These are phyloP conservation scores for Oleoguttula mirabilis DNA, from an alignment of 495 filamentous ascomycete species.

Conservation along the genomic window DNA sequence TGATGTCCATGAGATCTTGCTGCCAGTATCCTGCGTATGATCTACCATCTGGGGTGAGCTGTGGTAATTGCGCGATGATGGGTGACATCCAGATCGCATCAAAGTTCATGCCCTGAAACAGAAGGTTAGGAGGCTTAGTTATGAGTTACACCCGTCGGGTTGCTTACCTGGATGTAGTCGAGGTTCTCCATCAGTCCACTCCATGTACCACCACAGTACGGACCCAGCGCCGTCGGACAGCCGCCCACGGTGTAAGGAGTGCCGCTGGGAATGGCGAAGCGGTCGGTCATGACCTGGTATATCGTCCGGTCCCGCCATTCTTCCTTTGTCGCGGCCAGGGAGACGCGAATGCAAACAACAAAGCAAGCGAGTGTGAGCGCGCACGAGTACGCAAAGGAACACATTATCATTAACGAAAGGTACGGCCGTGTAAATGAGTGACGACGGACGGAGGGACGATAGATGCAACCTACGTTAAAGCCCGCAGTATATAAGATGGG, in stretches of 20 bases:
- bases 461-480: no score
- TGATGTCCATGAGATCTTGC: constrained; percentile 47
- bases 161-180: constrained; percentile 20
- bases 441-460: no score
- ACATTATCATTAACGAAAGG: constrained; percentile 9
- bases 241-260: not conserved
- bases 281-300: constrained; percentile 22
- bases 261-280: constrained; percentile 6
- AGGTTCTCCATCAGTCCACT: constrained; percentile 16
- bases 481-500: no score
- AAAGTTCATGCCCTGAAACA: constrained; percentile 18
- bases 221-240: constrained; percentile 5
- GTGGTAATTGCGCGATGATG: constrained; percentile 47
- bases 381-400: not conserved
- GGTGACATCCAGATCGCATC: constrained; percentile 68
- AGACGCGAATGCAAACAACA: not conserved
- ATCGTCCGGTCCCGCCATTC: constrained; percentile 16
- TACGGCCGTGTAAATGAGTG: no score
- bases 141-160: no score
- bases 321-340: constrained; percentile 7
- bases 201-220: constrained; percentile 19
- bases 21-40: constrained; percentile 16
- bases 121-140: no score
- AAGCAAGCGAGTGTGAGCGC: constrained; percentile 4
- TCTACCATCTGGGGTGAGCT: constrained; percentile 5